Base-by-base conservation (phyloP, 495 filamentous ascomycete species). In the Echria macrotheca region DNA sequence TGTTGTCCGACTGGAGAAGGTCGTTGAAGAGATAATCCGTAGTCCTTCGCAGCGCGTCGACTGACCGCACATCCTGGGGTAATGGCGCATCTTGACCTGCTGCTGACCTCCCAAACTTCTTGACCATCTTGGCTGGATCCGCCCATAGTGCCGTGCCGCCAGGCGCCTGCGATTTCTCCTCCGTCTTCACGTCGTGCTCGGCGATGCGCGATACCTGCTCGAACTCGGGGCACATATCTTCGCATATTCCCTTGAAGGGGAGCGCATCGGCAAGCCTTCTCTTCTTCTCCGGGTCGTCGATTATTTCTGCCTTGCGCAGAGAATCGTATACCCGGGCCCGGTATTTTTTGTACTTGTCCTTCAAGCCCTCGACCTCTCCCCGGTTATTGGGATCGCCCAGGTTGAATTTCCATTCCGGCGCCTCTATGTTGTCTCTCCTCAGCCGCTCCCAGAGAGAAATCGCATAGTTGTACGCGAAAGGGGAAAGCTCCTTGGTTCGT, bases 201-300 rank as follows among this genome's bases (percentile, higher is more conserved):
- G 85, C 80, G 41, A 95, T 90, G 15, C 91, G 80, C 25, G 85
- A 79, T 11, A 91, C 76, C 29, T 84, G 73, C 68, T 99, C 94
- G 59, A 82, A 96, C 54, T 91, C 84, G 0, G 94, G 88, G 64
- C 94, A 99, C 91, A 95, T 96, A 50, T 88, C 83, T 54, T 86
- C 80, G 59, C 91, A 97, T 45, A 85, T 91, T 8, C 91, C 93
- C 46, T 87, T 83, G 15, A 89, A 91, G 3, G 84, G 85, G 35
- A 96, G 86, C 3, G 93, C 91, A 50, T 96, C 80, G 32, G 84
- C 80, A 25, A 97, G 76, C 28, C 75, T 81, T 41, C 85, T 86
- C 9, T 82, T 85, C 60, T 88, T 87, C 36, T 94, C 83, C 0
- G 94, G 94, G 59, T 99, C 90, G 43, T 93, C 87, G 64, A 96